Evolutionary conservation across 805 yeast species (phyloP), one percentile per base, ranked within the genome.

Genomic region (Candida easanensis): DNA sequence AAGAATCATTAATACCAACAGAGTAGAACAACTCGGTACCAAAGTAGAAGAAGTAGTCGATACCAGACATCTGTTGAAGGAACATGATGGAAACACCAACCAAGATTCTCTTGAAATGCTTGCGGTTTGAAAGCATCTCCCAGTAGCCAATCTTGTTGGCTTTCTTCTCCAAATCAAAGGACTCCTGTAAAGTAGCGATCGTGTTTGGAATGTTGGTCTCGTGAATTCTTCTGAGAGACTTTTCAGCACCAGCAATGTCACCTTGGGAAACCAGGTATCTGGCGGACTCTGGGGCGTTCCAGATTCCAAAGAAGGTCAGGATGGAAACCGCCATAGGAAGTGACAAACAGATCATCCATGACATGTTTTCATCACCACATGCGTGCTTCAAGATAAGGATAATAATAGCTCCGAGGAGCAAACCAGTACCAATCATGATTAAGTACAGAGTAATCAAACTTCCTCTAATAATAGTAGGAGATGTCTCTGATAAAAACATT

Each of bases 271-370:
- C 66, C 57, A 80, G 68, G 63, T 61, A 82, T 56, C 82, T 68
- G 46, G 88, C 83, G 23, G 86, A 79, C 65, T 82, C 89, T 15
- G 88, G 88, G 70, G 79, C 75, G 51, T 71, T 69, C 38, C 75
- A 58, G 64, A 87, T 68, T 21, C 93, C 95, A 18, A 62, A 49
- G 38, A 71, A 69, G 38, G 87, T 69, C 22, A 82, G 58, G 4
- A 51, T 20, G 1, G 62, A 65, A 70, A 74, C 70, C 2, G 62
- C 56, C 38, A 65, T 65, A 31, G 73, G 70, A 43, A 76, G 58
- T 16, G 74, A 75, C 53, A 82, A 64, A 6, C 95, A 95, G 28
- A 87, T 73, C 51, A 88, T 71, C 75, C 85, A 88, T 11, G 79
- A 79, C 15, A 77, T 68, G 48, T 69, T 68, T 50, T 56, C n/a